Evolutionary conservation across 2,329 filamentous ascomycete genomes (phyloP), one percentile per base, ranked within the genome.

Genomic region (Apiospora koreana): DNA sequence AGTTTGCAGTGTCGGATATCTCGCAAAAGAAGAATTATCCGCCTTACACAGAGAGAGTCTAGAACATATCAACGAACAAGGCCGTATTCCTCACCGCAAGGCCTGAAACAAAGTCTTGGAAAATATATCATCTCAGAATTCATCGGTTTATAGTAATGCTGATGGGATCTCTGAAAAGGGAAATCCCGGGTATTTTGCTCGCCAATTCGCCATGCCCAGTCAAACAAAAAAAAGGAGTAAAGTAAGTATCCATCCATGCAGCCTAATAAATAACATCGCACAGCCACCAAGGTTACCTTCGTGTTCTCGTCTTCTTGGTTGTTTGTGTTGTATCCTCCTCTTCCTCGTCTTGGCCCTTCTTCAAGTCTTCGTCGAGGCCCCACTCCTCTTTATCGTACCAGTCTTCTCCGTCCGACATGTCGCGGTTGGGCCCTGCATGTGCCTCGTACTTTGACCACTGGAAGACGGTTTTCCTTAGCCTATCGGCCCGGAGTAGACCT

Each of bases 391-490:
- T 89, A 80, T 97, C 94, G 77, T 94, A 95, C 92, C 93, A 97
- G 79, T 97, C 94, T 83, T 97, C 94, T 14, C 93, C 93, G 78
- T 97, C 94, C 67, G 92, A 94, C 91, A 96, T 91, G 79, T 95
- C 93, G 67, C 90, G 80, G 78, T 90, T 89, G 23, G 83, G 78
- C 1, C 90, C 89, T 68, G 84, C 86, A 76, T 95, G 93, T 28
- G 87, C 93, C 81, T 95, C 93, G 1, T 93, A 91, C 78, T 94
- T 94, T 74, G 91, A 87, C 91, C 92, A 94, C 74, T 89, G 88
- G 78, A 92, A 86, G 3, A 96, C 92, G 25, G 90, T 87, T 75
- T 89, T 89, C 38, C 93, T 87, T 79, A 93, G 86, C 62, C 92
- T 87, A 74, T 95, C 91, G 1, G 93, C 93, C 75, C 88, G 88